Base-by-base conservation (phyloP, 768 basidiomycete species). In the Mycena galericulata region DNA sequence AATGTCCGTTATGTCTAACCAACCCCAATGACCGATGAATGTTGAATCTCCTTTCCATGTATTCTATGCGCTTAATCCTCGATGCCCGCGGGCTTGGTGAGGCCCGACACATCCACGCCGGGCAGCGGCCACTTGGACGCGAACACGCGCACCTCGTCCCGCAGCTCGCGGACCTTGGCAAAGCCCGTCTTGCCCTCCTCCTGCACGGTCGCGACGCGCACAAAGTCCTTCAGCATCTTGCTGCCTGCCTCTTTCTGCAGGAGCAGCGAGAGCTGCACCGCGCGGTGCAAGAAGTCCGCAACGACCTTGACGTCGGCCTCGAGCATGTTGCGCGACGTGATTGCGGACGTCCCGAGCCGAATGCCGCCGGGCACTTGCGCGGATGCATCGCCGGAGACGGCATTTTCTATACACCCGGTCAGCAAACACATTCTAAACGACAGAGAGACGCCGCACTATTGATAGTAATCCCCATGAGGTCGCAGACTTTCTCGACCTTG, bases 401-500 rank as follows among this genome's bases (percentile, higher is more conserved):
- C 95, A 80, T 99, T 99, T 84, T 98, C 93, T 94, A 74, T 17
- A 51, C 24, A 12, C 38, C 26, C 32, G 9, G 51, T 67, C 22
- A 60, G 50, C 18, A 26, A 14, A n/a, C 12, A 38, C 63, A 55
- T 50, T 71, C 18, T 53, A 20, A 56, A 26, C 3, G 43, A 20
- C 6, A 30, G 27, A 58, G 30, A 38, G 49, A 66, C 60, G 17
- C n/a, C 92, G 74, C 72, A 95, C 94, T 96, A 85, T 96, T 96
- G 82, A 98, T 95, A 34, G 97, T 98, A 79, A 99, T 98, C 65
- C 95, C 95, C 80, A 95, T 90, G 56, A 98, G 86, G 79, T 99
- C 97, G 80, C 98, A 98, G 73, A 99, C 89, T 86, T 98, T 98
- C 87, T 98, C 97, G 65, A 99, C 90, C 83, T 99, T 99, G 85